Conservation (phyloP, 169 alveolate species). For the Theileria annulata region DNA sequence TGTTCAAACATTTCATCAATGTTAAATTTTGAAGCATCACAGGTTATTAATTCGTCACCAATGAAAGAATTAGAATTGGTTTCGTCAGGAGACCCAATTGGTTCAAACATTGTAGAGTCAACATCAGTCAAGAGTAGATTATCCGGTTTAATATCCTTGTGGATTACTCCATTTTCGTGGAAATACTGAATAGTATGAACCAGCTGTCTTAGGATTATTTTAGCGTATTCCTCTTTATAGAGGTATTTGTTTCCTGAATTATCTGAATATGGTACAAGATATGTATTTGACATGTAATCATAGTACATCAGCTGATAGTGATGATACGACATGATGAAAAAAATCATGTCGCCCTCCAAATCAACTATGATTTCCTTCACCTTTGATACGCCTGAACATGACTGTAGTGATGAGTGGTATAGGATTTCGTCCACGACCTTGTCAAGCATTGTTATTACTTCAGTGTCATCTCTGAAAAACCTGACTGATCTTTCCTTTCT, state of each 20-base stretch:
- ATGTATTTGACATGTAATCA: constrained; percentile 13
- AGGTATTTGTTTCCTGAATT: constrained; percentile 2
- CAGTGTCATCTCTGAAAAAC: constrained; percentile 34
- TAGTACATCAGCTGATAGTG: constrained; percentile 49
- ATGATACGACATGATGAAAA: constrained; percentile 50
- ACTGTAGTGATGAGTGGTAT: constrained; percentile 41
- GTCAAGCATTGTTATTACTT: constrained; percentile 53
- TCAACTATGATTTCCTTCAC: constrained; percentile 32
- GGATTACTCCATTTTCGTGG: constrained; percentile 65
- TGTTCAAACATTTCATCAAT: not conserved
- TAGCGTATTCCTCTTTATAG: constrained; percentile 50
- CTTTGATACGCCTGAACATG: constrained; percentile 35
- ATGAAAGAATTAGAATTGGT: too few relatives aligned
- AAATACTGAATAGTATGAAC: constrained; percentile 14
- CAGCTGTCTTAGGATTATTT: constrained; percentile 34
- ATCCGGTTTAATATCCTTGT: constrained; percentile 80
- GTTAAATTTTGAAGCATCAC: not conserved
- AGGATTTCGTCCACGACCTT: constrained; percentile 58
- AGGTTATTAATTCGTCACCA: not conserved
- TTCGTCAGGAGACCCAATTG: not conserved
- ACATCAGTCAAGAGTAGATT: constrained; percentile 56
- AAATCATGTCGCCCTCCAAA: constrained; percentile 24
- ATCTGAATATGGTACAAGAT: not conserved
- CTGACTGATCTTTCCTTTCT: constrained; percentile 44
- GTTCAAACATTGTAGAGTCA: constrained; percentile 23